Evolutionary conservation across 345 rosid genomes (phyloP).

Genomic region (Cardamine chenopodiifolia): DNA sequence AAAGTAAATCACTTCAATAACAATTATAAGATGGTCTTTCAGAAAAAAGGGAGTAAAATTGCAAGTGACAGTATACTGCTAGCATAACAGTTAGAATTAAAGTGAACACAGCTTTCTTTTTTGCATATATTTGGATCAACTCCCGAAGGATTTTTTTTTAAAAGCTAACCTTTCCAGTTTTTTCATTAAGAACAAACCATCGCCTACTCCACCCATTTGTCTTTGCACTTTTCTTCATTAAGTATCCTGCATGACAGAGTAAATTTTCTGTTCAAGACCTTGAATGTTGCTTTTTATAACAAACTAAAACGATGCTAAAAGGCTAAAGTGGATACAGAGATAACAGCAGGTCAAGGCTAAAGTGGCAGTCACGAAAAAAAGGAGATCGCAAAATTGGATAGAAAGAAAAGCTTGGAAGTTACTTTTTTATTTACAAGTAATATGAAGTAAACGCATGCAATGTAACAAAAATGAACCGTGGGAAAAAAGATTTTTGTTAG

Average conservation of each 20-base stretch:
- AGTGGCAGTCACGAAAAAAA: constrained; percentile 10
- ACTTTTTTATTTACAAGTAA: background rate
- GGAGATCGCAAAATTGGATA: background rate
- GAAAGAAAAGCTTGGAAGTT: constrained; percentile 4
- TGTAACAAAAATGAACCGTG: background rate
- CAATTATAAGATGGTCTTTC: background rate
- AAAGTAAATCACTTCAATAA: constrained; percentile 3
- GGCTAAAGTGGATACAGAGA: no score
- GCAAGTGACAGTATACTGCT: constrained; percentile 4
- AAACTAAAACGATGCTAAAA: background rate
- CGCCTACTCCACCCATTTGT: constrained; percentile 87
- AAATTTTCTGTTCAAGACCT: constrained; percentile 14
- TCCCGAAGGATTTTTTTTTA: background rate
- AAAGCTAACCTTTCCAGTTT: constrained; percentile 79
- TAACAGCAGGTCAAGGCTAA: constrained; percentile 1
- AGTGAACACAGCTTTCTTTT: constrained; percentile 16
- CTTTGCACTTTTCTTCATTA: constrained; percentile 88
- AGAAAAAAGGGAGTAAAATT: background rate
- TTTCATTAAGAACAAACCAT: constrained; percentile 96
- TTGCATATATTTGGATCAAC: constrained; percentile 10
- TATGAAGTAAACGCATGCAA: constrained; percentile 14
- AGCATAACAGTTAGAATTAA: background rate
- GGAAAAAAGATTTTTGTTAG: background rate
- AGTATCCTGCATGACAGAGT: constrained; percentile 58
- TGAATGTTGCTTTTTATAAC: background rate